These are phyloP conservation scores for Tylopilus subfusipes DNA, from an alignment of 768 basidiomycete species.

Conservation along the genomic window DNA sequence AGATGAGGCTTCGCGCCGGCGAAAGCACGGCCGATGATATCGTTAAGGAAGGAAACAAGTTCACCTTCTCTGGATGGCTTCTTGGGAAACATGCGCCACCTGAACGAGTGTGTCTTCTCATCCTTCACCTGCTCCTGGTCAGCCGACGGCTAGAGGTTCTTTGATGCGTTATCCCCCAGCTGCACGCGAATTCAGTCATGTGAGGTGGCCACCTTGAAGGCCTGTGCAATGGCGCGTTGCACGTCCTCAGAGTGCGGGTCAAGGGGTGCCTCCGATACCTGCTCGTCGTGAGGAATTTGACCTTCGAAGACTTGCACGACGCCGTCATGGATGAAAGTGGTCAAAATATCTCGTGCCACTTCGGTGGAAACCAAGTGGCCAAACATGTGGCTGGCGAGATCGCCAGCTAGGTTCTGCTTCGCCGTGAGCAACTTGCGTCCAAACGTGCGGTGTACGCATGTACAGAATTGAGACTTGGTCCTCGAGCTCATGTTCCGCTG, in stretches of 20 bases:
- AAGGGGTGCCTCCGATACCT: neutral
- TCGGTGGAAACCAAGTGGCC: conserved; percentile 1
- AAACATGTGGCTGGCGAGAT: conserved; percentile 9
- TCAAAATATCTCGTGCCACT: neutral
- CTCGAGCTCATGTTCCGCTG: neutral
- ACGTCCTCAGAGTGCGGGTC: neutral
- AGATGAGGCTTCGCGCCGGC: neutral
- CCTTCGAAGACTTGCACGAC: neutral
- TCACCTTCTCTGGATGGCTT: neutral
- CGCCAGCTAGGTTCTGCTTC: neutral
- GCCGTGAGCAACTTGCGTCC: neutral
- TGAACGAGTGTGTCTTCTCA: neutral
- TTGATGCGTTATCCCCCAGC: neutral
- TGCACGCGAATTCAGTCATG: neutral
- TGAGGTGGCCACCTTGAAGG: neutral
- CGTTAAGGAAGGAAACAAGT: conserved; percentile 6
- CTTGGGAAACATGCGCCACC: neutral
- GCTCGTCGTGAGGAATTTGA: neutral
- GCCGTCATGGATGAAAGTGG: neutral
- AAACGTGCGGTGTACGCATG: neutral
- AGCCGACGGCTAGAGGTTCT: neutral
- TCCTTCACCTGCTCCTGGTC: neutral
- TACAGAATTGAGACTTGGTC: neutral
- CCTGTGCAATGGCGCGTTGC: neutral
- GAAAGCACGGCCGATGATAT: conserved; percentile 2